phyloP scores from a whole-genome alignment of 305 asterid species.

The Solanum aculeatissimum region DNA sequence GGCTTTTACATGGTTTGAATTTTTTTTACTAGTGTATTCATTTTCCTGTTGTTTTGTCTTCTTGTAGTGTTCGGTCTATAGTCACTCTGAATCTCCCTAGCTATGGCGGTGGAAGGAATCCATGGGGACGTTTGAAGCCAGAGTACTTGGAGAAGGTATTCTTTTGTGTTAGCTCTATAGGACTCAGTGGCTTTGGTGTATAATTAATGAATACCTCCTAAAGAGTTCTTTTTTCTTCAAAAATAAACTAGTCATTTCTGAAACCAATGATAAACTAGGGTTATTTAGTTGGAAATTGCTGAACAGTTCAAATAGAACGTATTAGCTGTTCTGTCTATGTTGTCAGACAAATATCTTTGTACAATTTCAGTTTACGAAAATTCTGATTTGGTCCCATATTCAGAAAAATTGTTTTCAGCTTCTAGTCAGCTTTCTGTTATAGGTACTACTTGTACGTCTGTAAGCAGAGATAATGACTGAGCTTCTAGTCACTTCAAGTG shows the following conservation, averaged over 20 bases:
- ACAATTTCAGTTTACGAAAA: background rate
- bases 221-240: background rate
- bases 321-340: background rate
- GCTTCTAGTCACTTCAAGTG: background rate
- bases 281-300: background rate
- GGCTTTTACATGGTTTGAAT: background rate
- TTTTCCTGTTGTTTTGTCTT: background rate
- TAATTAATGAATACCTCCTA: background rate
- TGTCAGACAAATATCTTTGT: background rate
- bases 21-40: background rate
- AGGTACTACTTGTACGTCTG: background rate
- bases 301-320: background rate
- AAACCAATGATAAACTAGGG: background rate
- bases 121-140: slow-evolving; percentile 78
- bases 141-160: slow-evolving; percentile 64
- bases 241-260: background rate
- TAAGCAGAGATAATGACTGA: background rate
- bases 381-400: background rate
- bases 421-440: background rate
- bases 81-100: slow-evolving; percentile 75
- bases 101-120: slow-evolving; percentile 78
- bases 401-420: background rate
- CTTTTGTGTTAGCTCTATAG: background rate
- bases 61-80: slow-evolving; percentile 54
- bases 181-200: background rate